These are phyloP conservation scores for Venturia asperata DNA, from an alignment of 2,329 filamentous ascomycete genomes.

Conservation along the genomic window DNA sequence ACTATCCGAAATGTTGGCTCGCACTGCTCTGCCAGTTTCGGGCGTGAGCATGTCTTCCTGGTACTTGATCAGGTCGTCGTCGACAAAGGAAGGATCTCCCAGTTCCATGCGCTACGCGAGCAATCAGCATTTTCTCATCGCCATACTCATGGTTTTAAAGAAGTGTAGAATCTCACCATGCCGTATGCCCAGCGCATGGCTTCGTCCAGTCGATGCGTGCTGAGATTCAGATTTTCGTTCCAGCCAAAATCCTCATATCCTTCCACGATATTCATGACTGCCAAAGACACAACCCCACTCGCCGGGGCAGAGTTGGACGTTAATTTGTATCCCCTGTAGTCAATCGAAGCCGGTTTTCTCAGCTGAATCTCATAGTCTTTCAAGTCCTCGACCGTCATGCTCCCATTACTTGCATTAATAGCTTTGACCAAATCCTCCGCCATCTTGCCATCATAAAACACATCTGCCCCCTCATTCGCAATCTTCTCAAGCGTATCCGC, in stretches of 20 bases:
- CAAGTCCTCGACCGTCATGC: slow-evolving; percentile 75
- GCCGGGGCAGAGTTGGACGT: slow-evolving; percentile 66
- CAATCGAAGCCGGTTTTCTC: slow-evolving; percentile 51
- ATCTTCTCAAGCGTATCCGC: slow-evolving; percentile 73
- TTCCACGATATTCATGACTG: slow-evolving; percentile 74
- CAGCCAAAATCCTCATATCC: slow-evolving; percentile 61
- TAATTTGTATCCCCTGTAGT: slow-evolving; percentile 60
- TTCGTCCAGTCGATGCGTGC: slow-evolving; percentile 77
- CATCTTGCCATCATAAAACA: slow-evolving; percentile 66
- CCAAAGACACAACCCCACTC: slow-evolving; percentile 68
- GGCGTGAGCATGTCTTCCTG: slow-evolving; percentile 62
- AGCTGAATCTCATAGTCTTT: slow-evolving; percentile 62
- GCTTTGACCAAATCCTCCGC: slow-evolving; percentile 66
- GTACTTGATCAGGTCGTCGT: slow-evolving; percentile 50
- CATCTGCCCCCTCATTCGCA: slow-evolving; percentile 62
- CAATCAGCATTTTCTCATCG: slow-evolving; percentile 20
- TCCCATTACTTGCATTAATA: slow-evolving; percentile 65
- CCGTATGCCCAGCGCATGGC: slow-evolving; percentile 87
- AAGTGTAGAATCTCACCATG: slow-evolving; percentile 24
- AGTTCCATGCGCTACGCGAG: slow-evolving; percentile 54
- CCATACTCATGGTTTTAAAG: not conserved
- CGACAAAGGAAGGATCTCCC: slow-evolving; percentile 72
- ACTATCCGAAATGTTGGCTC: slow-evolving; percentile 62
- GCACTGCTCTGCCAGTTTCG: slow-evolving; percentile 52
- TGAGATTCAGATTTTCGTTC: slow-evolving; percentile 53